Conservation (phyloP, 352 stramenopile genomes). For the Pythium brassicae region DNA sequence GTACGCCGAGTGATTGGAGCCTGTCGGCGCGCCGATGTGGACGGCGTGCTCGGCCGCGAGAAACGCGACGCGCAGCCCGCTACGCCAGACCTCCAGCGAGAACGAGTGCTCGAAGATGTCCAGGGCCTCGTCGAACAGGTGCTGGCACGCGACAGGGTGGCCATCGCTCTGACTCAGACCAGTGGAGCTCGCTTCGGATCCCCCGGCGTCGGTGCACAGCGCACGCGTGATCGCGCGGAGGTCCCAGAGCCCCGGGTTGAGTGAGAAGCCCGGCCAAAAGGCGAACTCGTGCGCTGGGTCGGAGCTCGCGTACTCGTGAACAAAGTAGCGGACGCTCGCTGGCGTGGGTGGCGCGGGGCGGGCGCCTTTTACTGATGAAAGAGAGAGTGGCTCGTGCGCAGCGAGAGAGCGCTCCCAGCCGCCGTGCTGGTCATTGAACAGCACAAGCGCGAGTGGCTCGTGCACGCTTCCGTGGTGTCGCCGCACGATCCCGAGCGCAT, state of each 20-base stretch:
- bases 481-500: constrained; percentile 19
- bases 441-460: constrained; percentile 26
- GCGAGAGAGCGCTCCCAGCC: constrained; percentile 15
- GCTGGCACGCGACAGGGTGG: not conserved
- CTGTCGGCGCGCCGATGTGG: constrained; percentile 23
- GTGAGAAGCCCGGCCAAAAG: constrained; percentile 62
- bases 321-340: constrained; percentile 22
- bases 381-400: not conserved
- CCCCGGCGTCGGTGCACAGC: not conserved
- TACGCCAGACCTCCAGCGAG: constrained; percentile 23
- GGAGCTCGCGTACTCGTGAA: constrained; percentile 48
- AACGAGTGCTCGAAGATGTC: constrained; percentile 37
- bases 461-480: constrained; percentile 9
- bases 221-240: constrained; percentile 10
- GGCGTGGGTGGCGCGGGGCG: not conserved
- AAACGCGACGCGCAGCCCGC: constrained; percentile 25
- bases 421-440: constrained; percentile 48
- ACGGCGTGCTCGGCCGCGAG: constrained; percentile 9
- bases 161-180: not conserved
- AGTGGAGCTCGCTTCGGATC: not conserved
- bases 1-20: constrained; percentile 35
- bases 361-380: too few relatives aligned
- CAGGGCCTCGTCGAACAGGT: constrained; percentile 20
- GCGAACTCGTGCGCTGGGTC: constrained; percentile 33
- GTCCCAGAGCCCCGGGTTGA: constrained; percentile 60